These are phyloP conservation scores for Leccinum subspadiceum DNA, from an alignment of 1,284 basidiomycete species.

Conservation along the genomic window DNA sequence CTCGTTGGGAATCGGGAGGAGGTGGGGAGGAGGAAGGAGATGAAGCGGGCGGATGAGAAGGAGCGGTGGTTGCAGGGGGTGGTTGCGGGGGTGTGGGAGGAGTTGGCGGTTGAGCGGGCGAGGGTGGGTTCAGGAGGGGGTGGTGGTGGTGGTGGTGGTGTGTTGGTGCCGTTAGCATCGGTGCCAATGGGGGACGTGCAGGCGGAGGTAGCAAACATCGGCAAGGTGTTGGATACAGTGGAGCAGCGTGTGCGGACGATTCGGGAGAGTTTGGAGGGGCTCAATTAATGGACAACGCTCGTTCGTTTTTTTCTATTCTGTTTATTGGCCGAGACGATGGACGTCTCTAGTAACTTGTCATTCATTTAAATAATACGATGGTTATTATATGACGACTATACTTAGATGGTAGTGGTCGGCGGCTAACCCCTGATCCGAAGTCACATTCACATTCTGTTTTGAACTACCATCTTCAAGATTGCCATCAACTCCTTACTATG, in stretches of 20 bases:
- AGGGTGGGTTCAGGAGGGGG: background rate
- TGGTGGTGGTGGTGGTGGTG: background rate
- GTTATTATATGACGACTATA: no score
- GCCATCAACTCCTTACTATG: no score
- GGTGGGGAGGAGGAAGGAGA: conserved; percentile 52
- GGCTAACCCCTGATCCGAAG: no score
- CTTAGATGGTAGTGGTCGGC: no score
- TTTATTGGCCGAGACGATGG: background rate
- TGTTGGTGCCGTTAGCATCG: conserved; percentile 16
- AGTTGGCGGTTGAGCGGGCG: conserved; percentile 47
- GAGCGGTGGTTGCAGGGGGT: conserved; percentile 73
- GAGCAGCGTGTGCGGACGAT: conserved; percentile 53
- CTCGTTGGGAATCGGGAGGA: conserved; percentile 57
- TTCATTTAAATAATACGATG: no score
- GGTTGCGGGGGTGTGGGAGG: conserved; percentile 67
- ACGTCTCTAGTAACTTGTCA: background rate
- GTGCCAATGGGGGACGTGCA: conserved; percentile 36
- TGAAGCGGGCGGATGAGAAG: conserved; percentile 58
- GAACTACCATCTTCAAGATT: no score
- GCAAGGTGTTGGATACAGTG: conserved; percentile 51
- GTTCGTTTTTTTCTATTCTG: background rate
- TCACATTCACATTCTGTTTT: no score
- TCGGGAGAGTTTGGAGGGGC: conserved; percentile 33
- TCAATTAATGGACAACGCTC: conserved; percentile 17
- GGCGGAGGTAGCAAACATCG: conserved; percentile 51